phyloP scores from a whole-genome alignment of 2,329 filamentous ascomycete genomes.

The Aurifilum marmelostoma region DNA sequence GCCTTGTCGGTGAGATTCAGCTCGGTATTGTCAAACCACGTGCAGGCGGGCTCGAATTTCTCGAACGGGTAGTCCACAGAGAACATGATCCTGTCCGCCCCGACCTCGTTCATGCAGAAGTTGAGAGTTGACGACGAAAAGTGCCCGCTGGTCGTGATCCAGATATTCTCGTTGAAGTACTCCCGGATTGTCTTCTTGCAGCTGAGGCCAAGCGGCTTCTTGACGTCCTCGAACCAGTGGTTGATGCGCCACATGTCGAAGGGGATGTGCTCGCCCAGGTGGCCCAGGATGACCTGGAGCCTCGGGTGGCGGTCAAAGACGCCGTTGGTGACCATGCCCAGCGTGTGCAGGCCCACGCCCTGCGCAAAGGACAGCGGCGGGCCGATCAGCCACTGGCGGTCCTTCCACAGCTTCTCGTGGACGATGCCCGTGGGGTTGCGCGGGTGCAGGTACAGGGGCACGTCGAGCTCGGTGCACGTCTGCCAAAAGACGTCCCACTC shows the following conservation, averaged over 20 bases:
- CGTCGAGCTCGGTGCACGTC: constrained; percentile 38
- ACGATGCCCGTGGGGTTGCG: constrained; percentile 41
- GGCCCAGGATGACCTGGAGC: constrained; percentile 45
- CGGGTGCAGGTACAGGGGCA: constrained; percentile 42
- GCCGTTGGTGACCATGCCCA: constrained; percentile 41
- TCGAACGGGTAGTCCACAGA: constrained; percentile 35
- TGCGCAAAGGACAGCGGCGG: constrained; percentile 32
- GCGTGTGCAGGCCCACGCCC: constrained; percentile 41
- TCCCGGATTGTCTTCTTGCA: constrained; percentile 33
- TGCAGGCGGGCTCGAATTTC: constrained; percentile 34
- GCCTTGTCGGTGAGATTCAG: constrained; percentile 6
- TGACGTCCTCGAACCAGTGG: constrained; percentile 33
- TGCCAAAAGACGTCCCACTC: constrained; percentile 40
- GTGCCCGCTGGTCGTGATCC: constrained; percentile 35
- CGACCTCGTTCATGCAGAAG: constrained; percentile 33
- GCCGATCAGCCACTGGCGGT: constrained; percentile 30
- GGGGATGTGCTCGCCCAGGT: constrained; percentile 43
- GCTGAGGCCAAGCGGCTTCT: constrained; percentile 33
- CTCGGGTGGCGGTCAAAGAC: constrained; percentile 42
- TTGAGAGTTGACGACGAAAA: constrained; percentile 35
- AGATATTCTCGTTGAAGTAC: constrained; percentile 34
- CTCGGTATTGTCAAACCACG: constrained; percentile 34
- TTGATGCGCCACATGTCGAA: constrained; percentile 35
- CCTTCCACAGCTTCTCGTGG: constrained; percentile 52
- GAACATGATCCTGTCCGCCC: constrained; percentile 33